Evolutionary conservation across 2,329 filamentous ascomycete genomes (phyloP).

Genomic region (Dothidotthia symphoricarpi): DNA sequence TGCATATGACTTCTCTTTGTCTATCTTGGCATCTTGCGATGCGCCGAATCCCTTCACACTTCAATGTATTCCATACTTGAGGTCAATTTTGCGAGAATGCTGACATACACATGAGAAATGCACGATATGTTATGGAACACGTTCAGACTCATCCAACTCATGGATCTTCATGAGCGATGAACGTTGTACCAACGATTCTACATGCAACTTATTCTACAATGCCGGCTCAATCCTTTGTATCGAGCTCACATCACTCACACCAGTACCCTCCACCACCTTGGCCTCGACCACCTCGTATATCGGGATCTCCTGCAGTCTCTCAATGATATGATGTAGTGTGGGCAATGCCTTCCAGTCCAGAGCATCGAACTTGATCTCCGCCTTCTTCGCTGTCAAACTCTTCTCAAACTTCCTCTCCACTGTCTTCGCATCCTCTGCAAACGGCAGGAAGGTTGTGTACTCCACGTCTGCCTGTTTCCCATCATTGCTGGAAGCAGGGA

Average conservation of each 20-base stretch:
- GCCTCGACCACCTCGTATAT: conserved; percentile 57
- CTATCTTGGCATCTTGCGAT: too few relatives aligned
- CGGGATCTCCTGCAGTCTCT: conserved; percentile 55
- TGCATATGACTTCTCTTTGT: too few relatives aligned
- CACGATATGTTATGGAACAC: too few relatives aligned
- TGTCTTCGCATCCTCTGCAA: conserved; percentile 31
- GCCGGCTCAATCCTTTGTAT: conserved; percentile 23
- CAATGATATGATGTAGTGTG: conserved; percentile 60
- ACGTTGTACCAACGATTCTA: too few relatives aligned
- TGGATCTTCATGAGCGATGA: too few relatives aligned
- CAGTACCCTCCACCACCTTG: conserved; percentile 56
- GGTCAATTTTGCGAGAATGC: too few relatives aligned
- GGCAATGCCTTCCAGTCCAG: conserved; percentile 57
- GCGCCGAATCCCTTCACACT: too few relatives aligned
- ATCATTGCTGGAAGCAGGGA: conserved; percentile 52
- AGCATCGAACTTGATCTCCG: conserved; percentile 50
- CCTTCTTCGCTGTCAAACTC: conserved; percentile 42
- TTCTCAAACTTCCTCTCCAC: conserved; percentile 36
- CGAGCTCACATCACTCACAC: conserved; percentile 50
- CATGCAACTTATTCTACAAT: too few relatives aligned
- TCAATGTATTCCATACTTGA: too few relatives aligned
- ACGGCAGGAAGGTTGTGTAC: conserved; percentile 50
- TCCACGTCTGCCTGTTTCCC: conserved; percentile 54
- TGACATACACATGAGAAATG: too few relatives aligned
- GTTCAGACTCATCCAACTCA: too few relatives aligned